phyloP scores from a whole-genome alignment of 2,329 filamentous ascomycete genomes.

The Aschersonia sp. region DNA sequence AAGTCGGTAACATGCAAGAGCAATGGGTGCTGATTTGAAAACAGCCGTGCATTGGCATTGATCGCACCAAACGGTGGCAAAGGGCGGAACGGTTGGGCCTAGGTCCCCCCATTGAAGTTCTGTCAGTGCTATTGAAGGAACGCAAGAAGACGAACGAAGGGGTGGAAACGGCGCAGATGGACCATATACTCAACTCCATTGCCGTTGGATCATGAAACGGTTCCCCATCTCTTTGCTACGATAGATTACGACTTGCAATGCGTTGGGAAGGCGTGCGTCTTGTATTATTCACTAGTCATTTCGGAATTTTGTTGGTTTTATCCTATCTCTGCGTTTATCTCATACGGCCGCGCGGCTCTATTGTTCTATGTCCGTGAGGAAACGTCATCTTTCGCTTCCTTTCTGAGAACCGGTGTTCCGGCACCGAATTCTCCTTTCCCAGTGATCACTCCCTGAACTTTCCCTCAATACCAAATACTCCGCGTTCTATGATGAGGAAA shows the following conservation, averaged over 20 bases:
- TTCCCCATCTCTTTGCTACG: background rate
- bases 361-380: background rate
- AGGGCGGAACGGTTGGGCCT: conserved; percentile 71
- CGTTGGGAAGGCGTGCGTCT: too few relatives aligned
- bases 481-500: conserved; percentile 73
- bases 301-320: too few relatives aligned
- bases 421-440: too few relatives aligned
- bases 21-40: too few relatives aligned
- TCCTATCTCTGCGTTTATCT: too few relatives aligned
- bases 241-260: background rate
- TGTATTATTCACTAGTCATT: too few relatives aligned
- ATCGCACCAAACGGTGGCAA: conserved; percentile 72
- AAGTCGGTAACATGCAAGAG: too few relatives aligned
- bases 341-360: too few relatives aligned
- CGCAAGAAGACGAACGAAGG: conserved; percentile 38
- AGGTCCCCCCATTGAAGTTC: conserved; percentile 78
- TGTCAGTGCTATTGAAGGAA: conserved; percentile 69
- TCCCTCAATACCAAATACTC: conserved; percentile 76
- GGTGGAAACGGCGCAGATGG: conserved; percentile 58
- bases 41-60: conserved; percentile 81
- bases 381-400: background rate
- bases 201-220: conserved; percentile 20
- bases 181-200: conserved; percentile 44
- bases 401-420: too few relatives aligned
- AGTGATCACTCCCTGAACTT: too few relatives aligned